A percentile compares a stretch with the other conserved stretches of the same genome.
Conservation (phyloP, 495 filamentous ascomycete species). For the Entonaema liquescens region DNA sequence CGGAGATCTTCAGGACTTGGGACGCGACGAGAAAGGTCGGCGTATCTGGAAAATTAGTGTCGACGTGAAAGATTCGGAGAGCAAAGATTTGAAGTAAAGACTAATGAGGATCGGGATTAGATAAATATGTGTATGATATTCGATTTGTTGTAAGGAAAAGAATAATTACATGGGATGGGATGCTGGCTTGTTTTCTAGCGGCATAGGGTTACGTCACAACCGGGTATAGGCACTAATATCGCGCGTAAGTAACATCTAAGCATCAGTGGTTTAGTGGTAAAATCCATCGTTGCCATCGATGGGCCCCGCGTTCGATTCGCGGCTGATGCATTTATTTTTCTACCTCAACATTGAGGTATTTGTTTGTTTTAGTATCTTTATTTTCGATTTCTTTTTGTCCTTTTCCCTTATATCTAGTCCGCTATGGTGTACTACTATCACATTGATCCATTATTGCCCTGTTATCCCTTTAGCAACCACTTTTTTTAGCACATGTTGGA, state of each 20-base stretch:
- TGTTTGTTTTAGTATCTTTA: background rate
- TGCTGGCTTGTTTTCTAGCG: background rate
- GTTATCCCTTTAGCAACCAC: background rate
- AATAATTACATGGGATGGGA: no score
- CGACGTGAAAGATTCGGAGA: conserved; percentile 8
- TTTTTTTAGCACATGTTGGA: background rate
- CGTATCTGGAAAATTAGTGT: conserved; percentile 38
- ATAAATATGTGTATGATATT: no score
- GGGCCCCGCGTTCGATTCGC: conserved; percentile 63
- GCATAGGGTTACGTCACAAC: background rate
- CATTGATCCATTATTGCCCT: background rate
- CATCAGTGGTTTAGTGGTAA: conserved; percentile 63
- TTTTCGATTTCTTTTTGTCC: background rate
- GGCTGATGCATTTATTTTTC: conserved; percentile 52
- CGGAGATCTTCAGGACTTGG: conserved; percentile 27
- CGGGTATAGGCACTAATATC: background rate
- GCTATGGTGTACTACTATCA: background rate
- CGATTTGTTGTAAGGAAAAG: no score
- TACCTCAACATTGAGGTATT: background rate
- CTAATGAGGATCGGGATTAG: no score
- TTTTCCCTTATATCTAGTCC: background rate
- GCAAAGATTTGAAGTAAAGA: background rate
- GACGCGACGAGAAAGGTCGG: conserved; percentile 37
- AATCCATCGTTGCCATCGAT: conserved; percentile 65
- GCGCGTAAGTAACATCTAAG: background rate